Conservation (phyloP, 2,329 filamentous ascomycete genomes). For the Cryphonectria radicalis region DNA sequence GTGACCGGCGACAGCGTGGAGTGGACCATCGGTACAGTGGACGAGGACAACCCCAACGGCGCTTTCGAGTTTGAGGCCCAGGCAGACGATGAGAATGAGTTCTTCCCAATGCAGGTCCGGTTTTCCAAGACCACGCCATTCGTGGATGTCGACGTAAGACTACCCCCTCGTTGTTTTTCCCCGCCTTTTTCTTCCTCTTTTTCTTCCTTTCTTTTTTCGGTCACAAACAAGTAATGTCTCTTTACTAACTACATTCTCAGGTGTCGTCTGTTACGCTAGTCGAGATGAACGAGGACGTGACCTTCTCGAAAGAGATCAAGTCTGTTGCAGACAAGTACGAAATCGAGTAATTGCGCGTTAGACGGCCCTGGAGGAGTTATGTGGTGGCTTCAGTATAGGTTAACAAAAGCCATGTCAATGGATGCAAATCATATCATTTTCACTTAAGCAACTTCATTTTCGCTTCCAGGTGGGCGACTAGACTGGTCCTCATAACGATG, state of each 20-base stretch:
- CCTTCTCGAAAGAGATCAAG: slow-evolving; percentile 82
- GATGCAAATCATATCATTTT: slow-evolving; percentile 14
- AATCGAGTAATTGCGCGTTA: slow-evolving; percentile 63
- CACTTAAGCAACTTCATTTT: neutral
- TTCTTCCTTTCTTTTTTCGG: neutral
- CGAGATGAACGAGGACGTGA: slow-evolving; percentile 77
- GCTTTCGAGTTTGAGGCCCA: slow-evolving; percentile 95
- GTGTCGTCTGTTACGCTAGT: slow-evolving; percentile 72
- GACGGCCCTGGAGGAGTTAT: slow-evolving; percentile 23
- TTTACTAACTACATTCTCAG: slow-evolving; percentile 38
- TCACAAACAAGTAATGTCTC: neutral
- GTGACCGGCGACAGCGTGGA: slow-evolving; percentile 91
- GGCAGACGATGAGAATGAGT: slow-evolving; percentile 86
- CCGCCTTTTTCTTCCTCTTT: neutral
- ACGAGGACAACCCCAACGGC: slow-evolving; percentile 79
- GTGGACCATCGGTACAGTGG: slow-evolving; percentile 88
- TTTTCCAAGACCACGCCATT: slow-evolving; percentile 88
- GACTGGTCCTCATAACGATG: neutral
- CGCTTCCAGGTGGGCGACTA: neutral
- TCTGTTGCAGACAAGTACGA: slow-evolving; percentile 76
- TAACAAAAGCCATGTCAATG: slow-evolving; percentile 19
- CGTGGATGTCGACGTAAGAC: slow-evolving; percentile 89
- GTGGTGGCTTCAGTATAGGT: slow-evolving; percentile 17
- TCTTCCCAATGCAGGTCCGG: slow-evolving; percentile 94
- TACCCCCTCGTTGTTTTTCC: neutral